A percentile compares a stretch with the other conserved stretches of the same genome.
Conservation (phyloP, 2,329 filamentous ascomycete species). For the Talaromyces sp. region DNA sequence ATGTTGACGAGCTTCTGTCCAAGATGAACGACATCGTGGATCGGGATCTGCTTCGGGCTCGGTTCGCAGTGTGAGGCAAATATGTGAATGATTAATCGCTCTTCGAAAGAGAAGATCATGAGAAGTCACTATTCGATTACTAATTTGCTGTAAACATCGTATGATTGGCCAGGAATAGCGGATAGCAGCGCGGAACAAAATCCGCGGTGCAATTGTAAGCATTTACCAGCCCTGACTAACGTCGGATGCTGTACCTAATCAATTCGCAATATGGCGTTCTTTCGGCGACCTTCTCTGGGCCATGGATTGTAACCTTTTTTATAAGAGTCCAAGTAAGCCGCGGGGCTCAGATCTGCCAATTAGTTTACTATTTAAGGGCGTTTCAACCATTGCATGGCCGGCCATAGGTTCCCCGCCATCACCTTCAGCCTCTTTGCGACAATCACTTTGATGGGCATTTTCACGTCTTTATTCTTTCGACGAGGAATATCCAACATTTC, state of each 20-base stretch:
- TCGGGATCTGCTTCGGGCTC: conserved; percentile 20
- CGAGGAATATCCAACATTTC: not conserved
- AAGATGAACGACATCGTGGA: conserved; percentile 22
- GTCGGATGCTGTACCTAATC: not conserved
- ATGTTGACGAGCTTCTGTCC: conserved; percentile 19
- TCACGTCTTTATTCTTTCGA: conserved; percentile 6
- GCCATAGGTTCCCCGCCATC: not conserved
- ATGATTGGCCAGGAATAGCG: not conserved
- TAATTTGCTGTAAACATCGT: not conserved
- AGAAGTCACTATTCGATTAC: not conserved
- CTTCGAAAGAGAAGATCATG: not conserved
- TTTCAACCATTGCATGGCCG: conserved; percentile 7
- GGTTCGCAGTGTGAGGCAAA: conserved; percentile 13
- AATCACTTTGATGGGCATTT: conserved; percentile 5
- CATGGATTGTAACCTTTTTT: not conserved
- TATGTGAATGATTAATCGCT: not conserved
- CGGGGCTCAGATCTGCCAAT: not conserved
- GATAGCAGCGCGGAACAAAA: not conserved
- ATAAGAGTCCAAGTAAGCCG: not conserved
- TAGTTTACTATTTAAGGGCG: not conserved
- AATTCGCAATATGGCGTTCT: conserved; percentile 5
- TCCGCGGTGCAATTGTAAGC: conserved; percentile 5
- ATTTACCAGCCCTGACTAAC: not conserved
- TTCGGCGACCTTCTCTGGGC: not conserved
- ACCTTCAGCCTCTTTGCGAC: not conserved